Conservation (phyloP, 306 rosid genomes). For the Castanea sativa region DNA sequence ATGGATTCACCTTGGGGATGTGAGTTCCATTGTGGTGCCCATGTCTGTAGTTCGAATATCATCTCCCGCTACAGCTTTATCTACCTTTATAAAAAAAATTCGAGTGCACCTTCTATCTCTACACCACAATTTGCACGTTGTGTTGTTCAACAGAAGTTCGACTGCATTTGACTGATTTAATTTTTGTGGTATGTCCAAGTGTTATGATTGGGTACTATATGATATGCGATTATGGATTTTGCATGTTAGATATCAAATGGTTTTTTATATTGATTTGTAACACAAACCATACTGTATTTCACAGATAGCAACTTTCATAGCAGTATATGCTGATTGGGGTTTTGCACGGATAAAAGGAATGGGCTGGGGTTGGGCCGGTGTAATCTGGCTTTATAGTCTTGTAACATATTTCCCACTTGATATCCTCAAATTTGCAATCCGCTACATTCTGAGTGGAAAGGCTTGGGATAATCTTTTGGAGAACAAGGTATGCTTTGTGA, state of each 20-base stretch:
- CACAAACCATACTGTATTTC: constrained; percentile 15
- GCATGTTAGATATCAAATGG: neutral
- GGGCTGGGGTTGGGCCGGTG: constrained; percentile 99
- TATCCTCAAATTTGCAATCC: constrained; percentile 76
- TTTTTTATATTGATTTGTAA: neutral
- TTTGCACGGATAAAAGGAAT: constrained; percentile 77
- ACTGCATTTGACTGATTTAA: neutral
- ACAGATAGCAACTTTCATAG: constrained; percentile 85
- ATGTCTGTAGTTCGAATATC: too few relatives aligned
- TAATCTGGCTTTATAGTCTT: constrained; percentile 81
- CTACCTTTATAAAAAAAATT: too few relatives aligned
- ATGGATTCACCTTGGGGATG: neutral
- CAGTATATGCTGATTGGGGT: constrained; percentile 83
- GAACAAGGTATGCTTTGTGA: constrained; percentile 63
- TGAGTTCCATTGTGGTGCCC: too few relatives aligned
- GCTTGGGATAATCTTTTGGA: constrained; percentile 97
- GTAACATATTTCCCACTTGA: constrained; percentile 93
- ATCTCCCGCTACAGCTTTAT: too few relatives aligned
- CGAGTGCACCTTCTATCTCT: neutral
- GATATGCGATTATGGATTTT: neutral
- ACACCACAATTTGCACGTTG: neutral
- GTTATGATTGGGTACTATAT: neutral
- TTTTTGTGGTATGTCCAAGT: neutral
- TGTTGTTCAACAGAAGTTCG: neutral
- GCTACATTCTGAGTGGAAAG: constrained; percentile 79